Conservation (phyloP, 23 red algal genomes). For the Gracilaria caudata region DNA sequence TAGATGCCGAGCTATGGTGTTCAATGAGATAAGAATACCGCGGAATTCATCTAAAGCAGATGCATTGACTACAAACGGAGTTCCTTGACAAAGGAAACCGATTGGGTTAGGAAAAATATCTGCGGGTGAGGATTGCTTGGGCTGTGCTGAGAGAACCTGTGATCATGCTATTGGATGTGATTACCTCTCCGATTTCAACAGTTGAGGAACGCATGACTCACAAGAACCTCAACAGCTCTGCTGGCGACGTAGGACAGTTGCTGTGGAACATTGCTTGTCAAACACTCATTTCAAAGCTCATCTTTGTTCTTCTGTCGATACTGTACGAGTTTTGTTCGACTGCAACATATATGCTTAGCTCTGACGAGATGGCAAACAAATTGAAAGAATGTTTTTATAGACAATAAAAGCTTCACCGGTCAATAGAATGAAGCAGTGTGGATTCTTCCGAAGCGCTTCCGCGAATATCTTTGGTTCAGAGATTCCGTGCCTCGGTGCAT, state of each 20-base stretch:
- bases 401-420: neutral
- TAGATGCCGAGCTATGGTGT: constrained; percentile 49
- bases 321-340: neutral
- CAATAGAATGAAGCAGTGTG: neutral
- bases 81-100: constrained; percentile 83
- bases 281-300: neutral
- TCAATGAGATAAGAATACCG: constrained; percentile 65
- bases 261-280: constrained; percentile 88
- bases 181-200: constrained; percentile 82
- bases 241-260: constrained; percentile 75
- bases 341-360: too few relatives aligned
- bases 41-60: constrained; percentile 74
- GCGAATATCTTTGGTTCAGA: neutral
- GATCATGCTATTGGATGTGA: constrained; percentile 86
- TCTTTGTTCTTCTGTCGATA: neutral
- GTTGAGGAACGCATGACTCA: constrained; percentile 90
- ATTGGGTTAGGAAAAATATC: constrained; percentile 83
- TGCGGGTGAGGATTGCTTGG: constrained; percentile 87
- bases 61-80: constrained; percentile 63
- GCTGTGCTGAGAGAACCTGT: constrained; percentile 82
- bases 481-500: neutral
- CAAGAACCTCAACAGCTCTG: constrained; percentile 65
- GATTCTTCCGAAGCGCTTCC: neutral
- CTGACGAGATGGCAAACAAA: neutral
- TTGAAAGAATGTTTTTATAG: neutral